These are phyloP conservation scores for Linum usitatissimum DNA, from an alignment of 345 rosid species.

Conservation along the genomic window DNA sequence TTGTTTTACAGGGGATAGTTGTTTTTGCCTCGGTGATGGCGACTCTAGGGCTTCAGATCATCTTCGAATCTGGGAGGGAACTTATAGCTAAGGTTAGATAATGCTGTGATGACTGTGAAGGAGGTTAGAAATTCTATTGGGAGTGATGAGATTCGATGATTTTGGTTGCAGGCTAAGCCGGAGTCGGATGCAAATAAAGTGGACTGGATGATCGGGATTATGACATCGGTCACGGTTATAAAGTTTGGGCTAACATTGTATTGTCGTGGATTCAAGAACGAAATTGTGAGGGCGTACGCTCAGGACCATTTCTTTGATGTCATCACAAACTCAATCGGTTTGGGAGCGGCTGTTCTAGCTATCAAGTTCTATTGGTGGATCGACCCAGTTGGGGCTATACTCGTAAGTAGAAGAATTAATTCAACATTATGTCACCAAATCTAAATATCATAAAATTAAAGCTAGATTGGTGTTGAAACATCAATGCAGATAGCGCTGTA, in stretches of 20 bases:
- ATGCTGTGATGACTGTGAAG: too few relatives aligned
- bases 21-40: constrained; percentile 50
- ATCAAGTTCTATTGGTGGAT: constrained; percentile 44
- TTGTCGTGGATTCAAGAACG: constrained; percentile 33
- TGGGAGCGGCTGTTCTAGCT: constrained; percentile 36
- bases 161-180: constrained; percentile 30
- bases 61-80: constrained; percentile 49
- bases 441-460: neutral
- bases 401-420: constrained; percentile 19
- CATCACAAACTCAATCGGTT: constrained; percentile 40
- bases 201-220: constrained; percentile 51
- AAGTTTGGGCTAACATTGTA: constrained; percentile 30
- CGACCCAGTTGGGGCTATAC: constrained; percentile 43
- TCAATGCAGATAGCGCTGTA: constrained; percentile 39
- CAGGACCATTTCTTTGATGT: constrained; percentile 54
- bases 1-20: constrained; percentile 35
- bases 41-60: constrained; percentile 41
- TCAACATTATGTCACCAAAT: neutral
- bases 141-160: too few relatives aligned
- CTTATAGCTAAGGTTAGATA: constrained; percentile 26
- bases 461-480: too few relatives aligned
- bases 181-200: constrained; percentile 36
- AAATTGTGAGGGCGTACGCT: constrained; percentile 37
- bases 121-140: too few relatives aligned
- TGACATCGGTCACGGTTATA: constrained; percentile 35